Base-by-base conservation (phyloP, 352 stramenopile genomes). In the Globisporangium sylvaticum region DNA sequence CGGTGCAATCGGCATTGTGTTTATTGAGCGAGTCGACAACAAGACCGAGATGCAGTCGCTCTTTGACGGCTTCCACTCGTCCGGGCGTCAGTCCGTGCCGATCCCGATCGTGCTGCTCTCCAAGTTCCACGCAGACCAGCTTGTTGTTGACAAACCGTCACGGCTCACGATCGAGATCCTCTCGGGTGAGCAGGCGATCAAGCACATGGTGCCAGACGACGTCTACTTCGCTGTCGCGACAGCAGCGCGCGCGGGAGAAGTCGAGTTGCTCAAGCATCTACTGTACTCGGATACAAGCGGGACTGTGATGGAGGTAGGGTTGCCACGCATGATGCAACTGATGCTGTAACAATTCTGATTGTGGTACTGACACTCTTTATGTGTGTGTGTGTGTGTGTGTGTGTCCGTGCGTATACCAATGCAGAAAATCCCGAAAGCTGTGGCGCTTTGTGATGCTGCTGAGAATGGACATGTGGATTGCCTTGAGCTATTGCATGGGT, bases 61-160 rank as follows among this genome's bases (percentile, higher is more conserved):
- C 8, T 95, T 95, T 64, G 87, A 95, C 62, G 87, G 87, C 54
- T 95, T 94, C 66, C 87, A 95, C 73, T 95, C 87, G 62, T 95
- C 87, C 1, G 87, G 87, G 12, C 74, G 87, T 18, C 87, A 95
- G 61, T 68, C 70, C 0, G 84, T 94, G 25, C 74, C 80, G 1
- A 87, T 95, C 53, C 87, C 85, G 0, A 92, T 95, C 66, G 78
- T 95, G 56, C 68, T 92, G 65, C 69, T 95, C 32, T 88, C 84
- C 27, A 90, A 89, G 66, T 83, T 83, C 58, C 87, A 95, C 58
- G 86, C 85, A 5, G 84, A 95, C 61, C 81, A 90, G 65, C 62
- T 95, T 24, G 54, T 92, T 1, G 61, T 59, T 0, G 80, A 92
- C 34, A 76, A 79, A 29, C 87, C 87, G 0, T 14, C 71, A 15